phyloP scores from a whole-genome alignment of 495 filamentous ascomycete genomes.

The Penicillium lagena region DNA sequence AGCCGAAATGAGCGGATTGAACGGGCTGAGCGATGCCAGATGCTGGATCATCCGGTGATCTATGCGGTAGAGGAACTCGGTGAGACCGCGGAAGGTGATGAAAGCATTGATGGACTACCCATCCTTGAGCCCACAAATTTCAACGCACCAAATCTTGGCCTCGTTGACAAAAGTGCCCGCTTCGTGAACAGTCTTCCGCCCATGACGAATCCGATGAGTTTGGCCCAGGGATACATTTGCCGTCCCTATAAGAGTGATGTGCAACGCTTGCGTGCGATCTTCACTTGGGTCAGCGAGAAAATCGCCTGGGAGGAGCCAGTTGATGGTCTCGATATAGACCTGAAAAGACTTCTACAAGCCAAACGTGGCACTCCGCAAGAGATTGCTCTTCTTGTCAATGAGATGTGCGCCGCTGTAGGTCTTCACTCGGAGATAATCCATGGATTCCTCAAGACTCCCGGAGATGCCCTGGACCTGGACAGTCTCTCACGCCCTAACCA shows the following conservation, averaged over 20 bases:
- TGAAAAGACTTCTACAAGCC: conserved; percentile 72
- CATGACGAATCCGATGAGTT: conserved; percentile 72
- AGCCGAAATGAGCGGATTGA: conserved; percentile 83
- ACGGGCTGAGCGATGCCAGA: conserved; percentile 84
- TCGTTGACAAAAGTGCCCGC: conserved; percentile 93
- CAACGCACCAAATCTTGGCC: conserved; percentile 63
- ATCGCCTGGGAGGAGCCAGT: conserved; percentile 95
- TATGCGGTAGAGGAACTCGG: conserved; percentile 83
- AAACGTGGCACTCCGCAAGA: conserved; percentile 86
- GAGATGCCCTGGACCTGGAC: conserved; percentile 72
- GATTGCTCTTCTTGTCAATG: conserved; percentile 77
- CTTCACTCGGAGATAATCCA: conserved; percentile 77
- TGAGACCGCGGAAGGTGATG: conserved; percentile 83
- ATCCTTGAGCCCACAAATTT: conserved; percentile 83
- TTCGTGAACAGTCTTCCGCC: conserved; percentile 89
- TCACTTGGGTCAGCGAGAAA: conserved; percentile 94
- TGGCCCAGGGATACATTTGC: conserved; percentile 90
- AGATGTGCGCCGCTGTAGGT: conserved; percentile 92
- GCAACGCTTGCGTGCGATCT: conserved; percentile 87
- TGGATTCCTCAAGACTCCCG: conserved; percentile 86
- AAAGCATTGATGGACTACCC: conserved; percentile 76
- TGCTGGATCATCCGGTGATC: conserved; percentile 85
- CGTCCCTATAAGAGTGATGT: conserved; percentile 93
- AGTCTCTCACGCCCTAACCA: conserved; percentile 76
- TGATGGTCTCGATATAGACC: conserved; percentile 68